A percentile compares a stretch with the other conserved stretches of the same genome.
These are phyloP conservation scores for Jasminum sambac DNA, from an alignment of 257 asterid genomes.

Conservation along the genomic window DNA sequence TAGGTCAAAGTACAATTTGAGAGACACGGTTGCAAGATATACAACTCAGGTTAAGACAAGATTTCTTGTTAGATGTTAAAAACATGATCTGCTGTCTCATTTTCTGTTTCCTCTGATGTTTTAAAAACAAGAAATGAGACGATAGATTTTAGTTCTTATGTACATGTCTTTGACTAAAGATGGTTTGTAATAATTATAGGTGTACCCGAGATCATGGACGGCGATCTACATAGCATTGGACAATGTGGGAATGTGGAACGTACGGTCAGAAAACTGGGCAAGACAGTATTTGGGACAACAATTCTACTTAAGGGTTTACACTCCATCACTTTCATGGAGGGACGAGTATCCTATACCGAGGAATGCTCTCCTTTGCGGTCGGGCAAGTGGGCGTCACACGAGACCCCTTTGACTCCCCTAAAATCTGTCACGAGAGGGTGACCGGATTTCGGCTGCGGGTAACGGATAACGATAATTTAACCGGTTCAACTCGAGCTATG, in stretches of 20 bases:
- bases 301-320: conserved; percentile 73
- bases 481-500: conserved; percentile 52
- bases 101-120: no score
- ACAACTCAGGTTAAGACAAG: conserved; percentile 81
- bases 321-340: conserved; percentile 57
- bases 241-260: conserved; percentile 97
- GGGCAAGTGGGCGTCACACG: conserved; percentile 72
- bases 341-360: conserved; percentile 88
- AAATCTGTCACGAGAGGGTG: conserved; percentile 81
- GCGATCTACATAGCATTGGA: conserved; percentile 80
- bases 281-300: conserved; percentile 94
- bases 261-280: conserved; percentile 89
- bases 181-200: conserved; percentile 46
- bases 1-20: conserved; percentile 59
- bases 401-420: conserved; percentile 53
- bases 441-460: conserved; percentile 23
- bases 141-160: background rate
- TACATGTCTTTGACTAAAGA: conserved; percentile 4
- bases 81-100: no score
- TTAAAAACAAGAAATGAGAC: no score
- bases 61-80: no score
- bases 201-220: conserved; percentile 86
- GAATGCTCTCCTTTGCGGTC: conserved; percentile 82
- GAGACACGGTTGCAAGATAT: conserved; percentile 78
- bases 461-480: conserved; percentile 4